Conservation (phyloP, 495 filamentous ascomycete genomes). For the Terfezia boudieri region DNA sequence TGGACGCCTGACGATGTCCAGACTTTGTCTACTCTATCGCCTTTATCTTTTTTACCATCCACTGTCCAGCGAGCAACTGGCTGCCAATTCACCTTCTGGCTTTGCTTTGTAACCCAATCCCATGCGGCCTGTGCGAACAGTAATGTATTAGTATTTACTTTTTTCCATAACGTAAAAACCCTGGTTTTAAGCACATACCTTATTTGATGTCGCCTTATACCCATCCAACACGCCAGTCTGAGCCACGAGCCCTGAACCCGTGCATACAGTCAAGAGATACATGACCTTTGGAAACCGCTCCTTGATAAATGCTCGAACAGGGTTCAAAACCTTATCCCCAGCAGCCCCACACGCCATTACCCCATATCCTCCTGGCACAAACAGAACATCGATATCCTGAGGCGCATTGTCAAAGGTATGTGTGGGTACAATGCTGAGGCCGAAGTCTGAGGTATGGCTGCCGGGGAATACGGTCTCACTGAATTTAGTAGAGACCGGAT, state of each 20-base stretch:
- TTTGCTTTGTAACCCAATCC: conserved; percentile 22
- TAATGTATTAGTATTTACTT: too few relatives aligned
- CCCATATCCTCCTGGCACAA: conserved; percentile 44
- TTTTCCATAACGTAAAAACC: too few relatives aligned
- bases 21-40: too few relatives aligned
- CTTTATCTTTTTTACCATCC: conserved; percentile 31
- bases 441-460: conserved; percentile 18
- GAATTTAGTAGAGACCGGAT: conserved; percentile 25
- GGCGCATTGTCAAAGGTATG: conserved; percentile 32
- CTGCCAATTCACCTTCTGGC: conserved; percentile 21
- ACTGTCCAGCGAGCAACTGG: conserved; percentile 28
- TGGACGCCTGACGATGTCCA: conserved; percentile 16
- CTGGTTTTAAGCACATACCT: neutral
- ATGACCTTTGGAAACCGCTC: conserved; percentile 23
- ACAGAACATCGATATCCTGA: conserved; percentile 34
- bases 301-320: conserved; percentile 25
- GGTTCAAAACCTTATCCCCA: conserved; percentile 10
- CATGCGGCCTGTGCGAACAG: conserved; percentile 9
- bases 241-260: conserved; percentile 23
- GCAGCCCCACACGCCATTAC: conserved; percentile 15
- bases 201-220: conserved; percentile 24
- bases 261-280: conserved; percentile 33
- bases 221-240: conserved; percentile 27
- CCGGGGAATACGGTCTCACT: neutral
- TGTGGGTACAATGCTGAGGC: conserved; percentile 33